Evolutionary conservation across 768 basidiomycete genomes (phyloP).

Genomic region (Mycena galopus): DNA sequence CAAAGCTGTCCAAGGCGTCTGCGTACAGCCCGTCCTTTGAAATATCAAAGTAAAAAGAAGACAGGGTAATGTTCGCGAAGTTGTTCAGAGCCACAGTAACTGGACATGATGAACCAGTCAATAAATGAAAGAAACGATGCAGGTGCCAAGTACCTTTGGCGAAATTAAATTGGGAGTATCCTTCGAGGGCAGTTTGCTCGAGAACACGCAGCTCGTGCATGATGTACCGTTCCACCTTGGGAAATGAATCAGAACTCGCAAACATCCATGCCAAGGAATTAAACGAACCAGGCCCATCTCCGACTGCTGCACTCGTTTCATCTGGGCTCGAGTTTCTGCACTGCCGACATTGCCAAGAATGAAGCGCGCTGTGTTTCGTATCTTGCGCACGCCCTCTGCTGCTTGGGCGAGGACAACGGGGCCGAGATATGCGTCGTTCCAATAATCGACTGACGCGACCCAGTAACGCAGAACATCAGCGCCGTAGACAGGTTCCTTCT

Average conservation of each 20-base stretch:
- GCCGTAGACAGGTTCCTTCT: conserved; percentile 84
- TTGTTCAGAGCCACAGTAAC: conserved; percentile 79
- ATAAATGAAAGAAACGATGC: conserved; percentile 13
- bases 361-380: conserved; percentile 89
- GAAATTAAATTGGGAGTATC: conserved; percentile 84
- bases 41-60: conserved; percentile 92
- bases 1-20: conserved; percentile 59
- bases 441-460: conserved; percentile 93
- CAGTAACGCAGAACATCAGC: conserved; percentile 90
- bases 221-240: conserved; percentile 85
- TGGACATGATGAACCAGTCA: conserved; percentile 44
- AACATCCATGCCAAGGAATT: not conserved
- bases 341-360: conserved; percentile 83
- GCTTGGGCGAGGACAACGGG: conserved; percentile 81
- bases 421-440: conserved; percentile 90
- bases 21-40: conserved; percentile 94
- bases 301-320: conserved; percentile 55
- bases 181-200: conserved; percentile 74
- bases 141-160: conserved; percentile 71
- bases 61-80: conserved; percentile 88
- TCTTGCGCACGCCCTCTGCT: conserved; percentile 82
- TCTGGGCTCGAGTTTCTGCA: conserved; percentile 40
- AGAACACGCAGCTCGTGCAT: conserved; percentile 86
- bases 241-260: not conserved
- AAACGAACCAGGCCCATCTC: conserved; percentile 75